Base-by-base conservation (phyloP, 495 filamentous ascomycete genomes). In the Penicillium cinerascens region DNA sequence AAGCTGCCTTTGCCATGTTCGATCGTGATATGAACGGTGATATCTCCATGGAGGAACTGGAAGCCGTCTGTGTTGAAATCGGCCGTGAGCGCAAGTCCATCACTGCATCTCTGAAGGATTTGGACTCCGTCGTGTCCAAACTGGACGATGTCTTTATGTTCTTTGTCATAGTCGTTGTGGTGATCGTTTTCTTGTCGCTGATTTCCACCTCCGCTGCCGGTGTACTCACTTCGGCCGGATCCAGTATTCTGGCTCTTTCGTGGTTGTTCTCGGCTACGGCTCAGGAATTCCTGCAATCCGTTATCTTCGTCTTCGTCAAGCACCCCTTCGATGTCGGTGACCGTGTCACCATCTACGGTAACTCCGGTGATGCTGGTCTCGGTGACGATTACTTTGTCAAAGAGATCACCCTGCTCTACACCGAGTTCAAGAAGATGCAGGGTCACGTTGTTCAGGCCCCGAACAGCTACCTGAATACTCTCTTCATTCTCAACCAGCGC, bases 381-480 rank as follows among this genome's bases (percentile, higher is more conserved):
- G 91, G 91, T 21, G 92, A 97, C 63, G 91, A 96, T 60, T 97
- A 96, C 72, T 95, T 96, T 53, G 91, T 98, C 47, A 92, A 95
- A 49, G 89, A 96, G 56, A 92, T 97, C 40, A 87, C 91, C 7
- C 76, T 97, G n/a, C 81, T 98, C 9, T 96, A 91, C 63, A 97
- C 93, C 23, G 93, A 97, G 63, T 96, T 97, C 76, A 97, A 96
- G 74, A 97, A 97, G 74, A 91, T 96, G 85, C 86, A 96, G 63
- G 92, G 92, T 11, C 91, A 96, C 55, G 83, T 96, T 13, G 92
- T 97, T 3, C 92, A 97, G 66, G 93, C 92, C 0, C 93, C 93
- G 4, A 97, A 97, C 77, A 92, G 85, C 49, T 86, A 96, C 45
- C 79, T 97, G 22, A 97, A 97, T 62, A 88, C 83, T 0, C 80